phyloP scores from a whole-genome alignment of 225 moss, liverwort and hornwort genomes.

The Ulota crispa region DNA sequence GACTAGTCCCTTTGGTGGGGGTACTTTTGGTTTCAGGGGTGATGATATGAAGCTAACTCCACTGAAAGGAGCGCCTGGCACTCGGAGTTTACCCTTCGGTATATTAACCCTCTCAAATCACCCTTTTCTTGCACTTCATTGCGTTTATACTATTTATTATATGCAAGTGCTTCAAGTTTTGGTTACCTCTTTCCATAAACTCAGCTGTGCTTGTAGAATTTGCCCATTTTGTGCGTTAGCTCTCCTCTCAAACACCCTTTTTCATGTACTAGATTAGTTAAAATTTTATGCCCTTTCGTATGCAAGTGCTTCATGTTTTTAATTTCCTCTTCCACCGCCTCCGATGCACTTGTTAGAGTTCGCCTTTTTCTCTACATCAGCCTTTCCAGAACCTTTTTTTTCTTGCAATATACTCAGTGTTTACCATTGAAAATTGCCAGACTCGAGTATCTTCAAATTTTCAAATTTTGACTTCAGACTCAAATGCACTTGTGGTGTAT shows the following conservation, averaged over 20 bases:
- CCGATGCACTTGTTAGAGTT: neutral
- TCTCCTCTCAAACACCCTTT: neutral
- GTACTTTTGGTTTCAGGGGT: conserved; percentile 25
- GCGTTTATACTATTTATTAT: neutral
- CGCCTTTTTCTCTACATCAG: conserved; percentile 11
- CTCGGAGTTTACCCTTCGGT: conserved; percentile 24
- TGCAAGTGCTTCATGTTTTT: neutral
- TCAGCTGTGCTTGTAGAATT: neutral
- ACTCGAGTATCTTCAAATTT: neutral
- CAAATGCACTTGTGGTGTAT: conserved; percentile 22
- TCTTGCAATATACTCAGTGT: neutral
- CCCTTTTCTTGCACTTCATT: neutral
- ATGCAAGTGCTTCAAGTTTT: neutral
- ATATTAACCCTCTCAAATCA: neutral
- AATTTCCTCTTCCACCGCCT: neutral
- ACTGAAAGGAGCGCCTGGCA: conserved; percentile 32
- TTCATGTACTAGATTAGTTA: neutral
- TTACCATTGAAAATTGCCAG: neutral
- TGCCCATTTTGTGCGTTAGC: neutral
- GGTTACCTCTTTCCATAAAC: neutral
- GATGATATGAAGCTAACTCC: conserved; percentile 34
- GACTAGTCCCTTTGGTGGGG: neutral
- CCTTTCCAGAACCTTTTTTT: neutral
- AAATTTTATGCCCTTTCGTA: neutral
- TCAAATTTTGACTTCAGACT: conserved; percentile 4